These are phyloP conservation scores for Entelexis paramagnoliae DNA, from an alignment of 1,139 yeast genomes.

Conservation along the genomic window DNA sequence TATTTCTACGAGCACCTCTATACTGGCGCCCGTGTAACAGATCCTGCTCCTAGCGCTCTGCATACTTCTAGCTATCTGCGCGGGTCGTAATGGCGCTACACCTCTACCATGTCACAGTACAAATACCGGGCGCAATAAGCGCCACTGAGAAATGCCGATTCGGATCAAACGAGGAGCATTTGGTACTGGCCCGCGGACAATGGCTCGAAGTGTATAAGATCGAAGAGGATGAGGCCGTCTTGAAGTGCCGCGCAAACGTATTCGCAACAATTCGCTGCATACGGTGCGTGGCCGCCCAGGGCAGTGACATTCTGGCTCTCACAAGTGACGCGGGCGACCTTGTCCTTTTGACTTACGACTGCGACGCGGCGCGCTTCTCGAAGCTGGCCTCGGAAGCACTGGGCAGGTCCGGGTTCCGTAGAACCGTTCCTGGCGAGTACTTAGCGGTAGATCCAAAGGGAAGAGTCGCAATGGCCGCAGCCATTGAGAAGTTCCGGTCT, in stretches of 20 bases:
- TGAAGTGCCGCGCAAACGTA: slow-evolving; percentile 38
- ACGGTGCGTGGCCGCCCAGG: neutral
- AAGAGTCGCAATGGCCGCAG: slow-evolving; percentile 59
- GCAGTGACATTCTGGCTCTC: slow-evolving; percentile 49
- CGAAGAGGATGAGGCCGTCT: slow-evolving; percentile 45
- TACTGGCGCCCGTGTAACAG: no score
- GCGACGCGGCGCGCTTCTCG: slow-evolving; percentile 36
- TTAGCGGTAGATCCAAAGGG: slow-evolving; percentile 64
- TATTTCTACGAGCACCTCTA: no score
- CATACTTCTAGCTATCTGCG: no score
- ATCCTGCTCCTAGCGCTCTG: no score
- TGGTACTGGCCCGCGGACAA: slow-evolving; percentile 50
- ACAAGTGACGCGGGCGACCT: slow-evolving; percentile 77
- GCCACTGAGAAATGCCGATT: slow-evolving; percentile 60
- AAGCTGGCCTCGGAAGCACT: slow-evolving; percentile 55
- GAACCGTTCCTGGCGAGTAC: slow-evolving; percentile 68
- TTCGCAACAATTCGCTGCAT: slow-evolving; percentile 54
- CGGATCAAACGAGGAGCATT: slow-evolving; percentile 47
- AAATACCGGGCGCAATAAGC: slow-evolving; percentile 39
- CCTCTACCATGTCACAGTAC: slow-evolving; percentile 17
- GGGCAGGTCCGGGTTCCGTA: slow-evolving; percentile 63
- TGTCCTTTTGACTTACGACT: slow-evolving; percentile 45
- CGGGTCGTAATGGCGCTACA: neutral
- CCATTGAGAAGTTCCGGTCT: slow-evolving; percentile 62
- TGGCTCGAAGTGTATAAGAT: slow-evolving; percentile 44